Percentiles rank a stretch among this genome's conserved stretches.
These are phyloP conservation scores for Penstemon newberryi DNA, from an alignment of 257 asterid genomes.

Conservation along the genomic window DNA sequence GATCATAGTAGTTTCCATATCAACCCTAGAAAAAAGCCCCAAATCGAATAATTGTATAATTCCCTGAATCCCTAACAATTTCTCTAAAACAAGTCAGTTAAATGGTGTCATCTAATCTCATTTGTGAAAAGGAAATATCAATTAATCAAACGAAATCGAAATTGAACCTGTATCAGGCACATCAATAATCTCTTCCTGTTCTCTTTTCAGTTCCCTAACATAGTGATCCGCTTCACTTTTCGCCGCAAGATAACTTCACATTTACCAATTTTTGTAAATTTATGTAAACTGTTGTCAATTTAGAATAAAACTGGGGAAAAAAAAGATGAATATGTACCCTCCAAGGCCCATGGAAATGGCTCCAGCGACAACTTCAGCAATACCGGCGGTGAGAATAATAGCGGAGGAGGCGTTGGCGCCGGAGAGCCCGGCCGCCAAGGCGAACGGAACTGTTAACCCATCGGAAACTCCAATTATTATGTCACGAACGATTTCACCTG, in stretches of 20 bases:
- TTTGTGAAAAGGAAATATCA: neutral
- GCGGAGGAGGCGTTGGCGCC: slow-evolving; percentile 92
- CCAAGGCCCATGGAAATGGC: slow-evolving; percentile 99
- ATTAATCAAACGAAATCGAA: no score
- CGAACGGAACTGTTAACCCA: slow-evolving; percentile 94
- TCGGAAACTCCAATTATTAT: slow-evolving; percentile 93
- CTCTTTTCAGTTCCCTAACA: slow-evolving; percentile 71
- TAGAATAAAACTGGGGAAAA: neutral
- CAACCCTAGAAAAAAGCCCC: no score
- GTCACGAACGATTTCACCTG: slow-evolving; percentile 90
- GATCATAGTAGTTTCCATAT: no score
- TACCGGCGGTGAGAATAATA: slow-evolving; percentile 90
- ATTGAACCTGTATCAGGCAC: slow-evolving; percentile 84
- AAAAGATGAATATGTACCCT: slow-evolving; percentile 46
- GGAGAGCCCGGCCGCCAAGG: slow-evolving; percentile 93
- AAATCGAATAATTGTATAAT: no score
- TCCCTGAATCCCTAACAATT: no score
- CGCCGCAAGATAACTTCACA: slow-evolving; percentile 75
- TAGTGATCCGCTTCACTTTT: slow-evolving; percentile 97
- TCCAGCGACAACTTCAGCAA: slow-evolving; percentile 95
- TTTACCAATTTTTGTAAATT: neutral
- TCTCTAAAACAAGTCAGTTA: neutral
- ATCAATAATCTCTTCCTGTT: slow-evolving; percentile 73
- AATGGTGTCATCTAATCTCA: neutral
- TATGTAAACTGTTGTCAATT: neutral